phyloP scores from a whole-genome alignment of 1,139 yeast genomes.

The Blastobotrys arbuscula region DNA sequence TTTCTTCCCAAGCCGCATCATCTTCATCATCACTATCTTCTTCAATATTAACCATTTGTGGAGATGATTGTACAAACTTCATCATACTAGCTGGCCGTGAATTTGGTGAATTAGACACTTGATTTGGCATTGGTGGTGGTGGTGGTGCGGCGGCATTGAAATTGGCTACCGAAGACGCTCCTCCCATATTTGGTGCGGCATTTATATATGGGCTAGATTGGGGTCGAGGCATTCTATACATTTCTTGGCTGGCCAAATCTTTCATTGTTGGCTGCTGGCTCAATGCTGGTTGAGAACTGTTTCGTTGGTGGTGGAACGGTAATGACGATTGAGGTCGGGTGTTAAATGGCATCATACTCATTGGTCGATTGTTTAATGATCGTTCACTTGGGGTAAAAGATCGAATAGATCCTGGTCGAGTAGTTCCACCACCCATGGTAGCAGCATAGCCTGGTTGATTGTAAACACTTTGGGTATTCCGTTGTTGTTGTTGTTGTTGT shows the following conservation, averaged over 20 bases:
- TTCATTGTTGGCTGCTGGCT: conserved; percentile 14
- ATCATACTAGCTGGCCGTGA: conserved; percentile 15
- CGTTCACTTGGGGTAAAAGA: conserved; percentile 25
- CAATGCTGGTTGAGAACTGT: conserved; percentile 13
- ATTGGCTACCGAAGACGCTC: background rate
- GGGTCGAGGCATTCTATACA: conserved; percentile 11
- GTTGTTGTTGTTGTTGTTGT: conserved; percentile 7
- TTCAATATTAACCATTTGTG: conserved; percentile 14
- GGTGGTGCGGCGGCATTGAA: background rate
- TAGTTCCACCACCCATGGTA: conserved; percentile 10
- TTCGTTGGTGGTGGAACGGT: conserved; percentile 10
- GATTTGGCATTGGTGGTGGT: background rate
- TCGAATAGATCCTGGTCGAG: conserved; percentile 25
- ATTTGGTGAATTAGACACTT: background rate
- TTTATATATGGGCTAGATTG: conserved; percentile 13
- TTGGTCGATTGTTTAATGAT: conserved; percentile 14
- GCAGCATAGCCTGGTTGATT: conserved; percentile 16
- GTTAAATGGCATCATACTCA: conserved; percentile 7
- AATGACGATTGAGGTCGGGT: background rate
- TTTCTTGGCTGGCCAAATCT: conserved; percentile 14
- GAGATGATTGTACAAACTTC: conserved; percentile 7
- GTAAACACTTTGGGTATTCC: conserved; percentile 27
- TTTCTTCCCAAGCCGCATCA: conserved; percentile 32
- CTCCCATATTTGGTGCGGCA: background rate
- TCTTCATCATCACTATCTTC: conserved; percentile 35